Evolutionary conservation across 2,329 filamentous ascomycete species (phyloP).

Genomic region (Boeremia lycopersici): DNA sequence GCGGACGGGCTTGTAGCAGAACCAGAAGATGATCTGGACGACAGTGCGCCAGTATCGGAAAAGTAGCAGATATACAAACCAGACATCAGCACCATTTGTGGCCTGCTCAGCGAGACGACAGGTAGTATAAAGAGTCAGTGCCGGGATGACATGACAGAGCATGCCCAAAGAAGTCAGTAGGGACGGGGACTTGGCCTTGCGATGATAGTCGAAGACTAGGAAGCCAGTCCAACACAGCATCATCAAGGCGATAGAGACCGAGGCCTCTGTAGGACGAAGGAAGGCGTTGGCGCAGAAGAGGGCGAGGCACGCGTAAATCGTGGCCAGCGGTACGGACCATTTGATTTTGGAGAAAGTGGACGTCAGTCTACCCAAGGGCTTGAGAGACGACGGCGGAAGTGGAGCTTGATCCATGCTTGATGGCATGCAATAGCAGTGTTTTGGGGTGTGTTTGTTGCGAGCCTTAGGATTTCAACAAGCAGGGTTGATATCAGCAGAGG

Average conservation of each 20-base stretch:
- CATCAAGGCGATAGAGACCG: background rate
- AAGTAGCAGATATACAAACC: slow-evolving; percentile 19
- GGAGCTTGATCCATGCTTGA: too few species aligned
- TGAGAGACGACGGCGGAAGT: too few species aligned
- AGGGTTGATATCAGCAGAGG: too few species aligned
- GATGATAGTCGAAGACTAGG: slow-evolving; percentile 13
- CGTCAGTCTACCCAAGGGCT: too few species aligned
- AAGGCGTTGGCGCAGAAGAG: slow-evolving; percentile 44
- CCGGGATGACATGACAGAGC: slow-evolving; percentile 18
- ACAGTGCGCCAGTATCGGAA: slow-evolving; percentile 31
- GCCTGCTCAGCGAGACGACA: slow-evolving; percentile 1
- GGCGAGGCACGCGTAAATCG: too few species aligned
- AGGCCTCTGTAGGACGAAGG: background rate
- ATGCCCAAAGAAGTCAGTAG: slow-evolving; percentile 8
- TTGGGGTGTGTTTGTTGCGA: too few species aligned
- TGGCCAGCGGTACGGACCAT: slow-evolving; percentile 45
- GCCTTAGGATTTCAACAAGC: too few species aligned
- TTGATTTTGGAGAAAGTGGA: background rate
- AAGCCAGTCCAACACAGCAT: slow-evolving; percentile 11
- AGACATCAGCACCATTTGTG: slow-evolving; percentile 12
- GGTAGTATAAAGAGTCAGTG: slow-evolving; percentile 7
- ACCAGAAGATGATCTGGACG: slow-evolving; percentile 25
- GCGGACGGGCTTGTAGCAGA: slow-evolving; percentile 17
- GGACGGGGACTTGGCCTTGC: background rate
- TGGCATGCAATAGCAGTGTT: too few species aligned